phyloP scores from a whole-genome alignment of 371 early-diverging fungal species.

The Mortierella sp. region DNA sequence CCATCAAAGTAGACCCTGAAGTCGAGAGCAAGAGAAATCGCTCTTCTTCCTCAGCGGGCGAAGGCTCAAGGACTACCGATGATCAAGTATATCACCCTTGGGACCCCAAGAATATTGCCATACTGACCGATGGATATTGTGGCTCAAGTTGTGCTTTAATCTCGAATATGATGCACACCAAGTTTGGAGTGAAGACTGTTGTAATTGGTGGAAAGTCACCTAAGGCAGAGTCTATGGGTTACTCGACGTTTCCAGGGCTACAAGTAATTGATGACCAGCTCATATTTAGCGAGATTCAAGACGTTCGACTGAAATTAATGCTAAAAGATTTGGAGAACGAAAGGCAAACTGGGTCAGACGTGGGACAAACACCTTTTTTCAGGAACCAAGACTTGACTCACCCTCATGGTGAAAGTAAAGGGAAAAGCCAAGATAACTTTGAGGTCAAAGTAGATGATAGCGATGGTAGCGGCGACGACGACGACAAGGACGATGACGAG shows the following conservation, averaged over 20 bases:
- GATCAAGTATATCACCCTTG: conserved; percentile 20
- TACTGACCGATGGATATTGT: conserved; percentile 40
- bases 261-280: conserved; percentile 33
- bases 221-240: conserved; percentile 13
- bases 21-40: conserved; percentile 27
- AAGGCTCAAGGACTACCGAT: background rate
- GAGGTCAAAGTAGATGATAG: background rate
- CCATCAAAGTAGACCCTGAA: conserved; percentile 8
- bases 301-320: conserved; percentile 10
- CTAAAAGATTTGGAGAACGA: conserved; percentile 4
- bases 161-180: conserved; percentile 27
- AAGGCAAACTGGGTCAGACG: background rate
- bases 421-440: background rate
- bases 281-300: conserved; percentile 22
- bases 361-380: background rate
- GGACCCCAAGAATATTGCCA: conserved; percentile 35
- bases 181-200: conserved; percentile 27
- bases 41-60: background rate
- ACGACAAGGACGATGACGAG: conserved; percentile 1
- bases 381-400: background rate
- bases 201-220: conserved; percentile 15
- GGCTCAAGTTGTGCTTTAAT: conserved; percentile 45
- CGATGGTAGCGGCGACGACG: background rate
- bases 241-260: conserved; percentile 39
- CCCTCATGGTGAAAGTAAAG: background rate